A percentile compares a stretch with the other conserved stretches of the same genome.
Evolutionary conservation across 2,329 filamentous ascomycete species (phyloP).

Genomic region (Albifimbria verrucaria): DNA sequence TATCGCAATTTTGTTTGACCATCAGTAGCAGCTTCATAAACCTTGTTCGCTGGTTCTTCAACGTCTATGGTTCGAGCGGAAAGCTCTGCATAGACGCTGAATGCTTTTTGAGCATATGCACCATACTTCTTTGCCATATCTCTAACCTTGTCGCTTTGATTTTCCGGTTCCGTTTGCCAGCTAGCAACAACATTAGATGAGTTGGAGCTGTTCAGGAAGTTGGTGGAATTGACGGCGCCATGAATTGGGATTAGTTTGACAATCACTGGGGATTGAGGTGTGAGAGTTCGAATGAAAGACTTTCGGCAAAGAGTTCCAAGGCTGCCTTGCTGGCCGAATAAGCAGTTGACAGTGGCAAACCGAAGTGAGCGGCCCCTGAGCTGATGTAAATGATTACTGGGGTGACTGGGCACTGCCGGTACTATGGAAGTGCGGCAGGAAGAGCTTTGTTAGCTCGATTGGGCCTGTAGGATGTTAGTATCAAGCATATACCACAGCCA

Average conservation of each 20-base stretch:
- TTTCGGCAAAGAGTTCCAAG: conserved; percentile 5
- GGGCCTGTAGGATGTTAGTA: conserved; percentile 6
- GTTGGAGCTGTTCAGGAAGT: not conserved
- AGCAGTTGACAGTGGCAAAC: conserved; percentile 7
- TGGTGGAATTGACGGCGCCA: not conserved
- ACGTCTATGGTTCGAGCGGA: too few species aligned
- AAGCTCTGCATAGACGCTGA: too few species aligned
- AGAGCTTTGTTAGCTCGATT: conserved; percentile 10
- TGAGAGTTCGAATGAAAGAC: not conserved
- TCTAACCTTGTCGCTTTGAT: too few species aligned
- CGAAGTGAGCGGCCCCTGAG: conserved; percentile 7
- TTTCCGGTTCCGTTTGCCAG: too few species aligned
- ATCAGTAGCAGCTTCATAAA: not conserved
- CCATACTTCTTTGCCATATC: too few species aligned
- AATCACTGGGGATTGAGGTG: not conserved
- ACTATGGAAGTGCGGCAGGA: conserved; percentile 10
- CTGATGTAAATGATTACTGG: conserved; percentile 6
- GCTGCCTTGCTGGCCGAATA: conserved; percentile 17
- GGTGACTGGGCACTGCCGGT: conserved; percentile 6
- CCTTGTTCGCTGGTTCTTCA: too few species aligned
- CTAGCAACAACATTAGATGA: too few species aligned
- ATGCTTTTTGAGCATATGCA: too few species aligned
- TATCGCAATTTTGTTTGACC: too few species aligned
- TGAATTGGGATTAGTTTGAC: not conserved
- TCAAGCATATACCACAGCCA: conserved; percentile 2